phyloP scores from a whole-genome alignment of 1,284 basidiomycete species.

The Irpex sp. region DNA sequence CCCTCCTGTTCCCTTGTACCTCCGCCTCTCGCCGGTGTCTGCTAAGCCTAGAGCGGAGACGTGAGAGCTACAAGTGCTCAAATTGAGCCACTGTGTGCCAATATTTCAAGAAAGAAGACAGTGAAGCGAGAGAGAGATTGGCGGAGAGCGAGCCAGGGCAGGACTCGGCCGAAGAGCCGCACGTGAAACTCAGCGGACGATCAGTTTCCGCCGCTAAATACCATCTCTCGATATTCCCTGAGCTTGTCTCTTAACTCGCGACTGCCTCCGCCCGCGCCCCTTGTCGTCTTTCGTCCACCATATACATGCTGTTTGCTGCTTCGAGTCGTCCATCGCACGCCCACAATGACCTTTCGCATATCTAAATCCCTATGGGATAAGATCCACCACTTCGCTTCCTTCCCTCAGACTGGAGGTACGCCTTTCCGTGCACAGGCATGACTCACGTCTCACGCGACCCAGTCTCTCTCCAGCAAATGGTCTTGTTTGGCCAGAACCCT shows the following conservation, averaged over 20 bases:
- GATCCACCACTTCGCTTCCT: conserved; percentile 92
- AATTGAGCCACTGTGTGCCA: neutral
- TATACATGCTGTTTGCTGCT: conserved; percentile 7
- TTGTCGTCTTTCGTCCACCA: neutral
- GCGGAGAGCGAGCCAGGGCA: neutral
- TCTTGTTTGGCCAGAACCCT: conserved; percentile 84
- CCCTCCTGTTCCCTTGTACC: neutral
- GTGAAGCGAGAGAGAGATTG: neutral
- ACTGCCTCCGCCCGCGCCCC: neutral
- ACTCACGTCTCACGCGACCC: conserved; percentile 6
- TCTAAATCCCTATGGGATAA: conserved; percentile 84
- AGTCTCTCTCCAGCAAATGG: conserved; percentile 94
- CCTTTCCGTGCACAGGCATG: conserved; percentile 12
- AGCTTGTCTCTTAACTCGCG: neutral
- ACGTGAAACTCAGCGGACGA: conserved; percentile 10
- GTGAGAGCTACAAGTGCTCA: neutral
- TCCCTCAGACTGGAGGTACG: conserved; percentile 88
- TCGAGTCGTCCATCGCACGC: conserved; percentile 1
- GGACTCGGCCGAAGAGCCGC: conserved; percentile 9
- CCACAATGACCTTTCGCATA: conserved; percentile 56
- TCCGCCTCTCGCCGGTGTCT: neutral
- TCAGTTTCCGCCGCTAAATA: conserved; percentile 11
- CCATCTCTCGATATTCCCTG: neutral
- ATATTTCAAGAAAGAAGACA: neutral
- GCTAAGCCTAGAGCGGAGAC: neutral